These are phyloP conservation scores for Cystofilobasidium capitatum DNA, from an alignment of 768 basidiomycete species.

Conservation along the genomic window DNA sequence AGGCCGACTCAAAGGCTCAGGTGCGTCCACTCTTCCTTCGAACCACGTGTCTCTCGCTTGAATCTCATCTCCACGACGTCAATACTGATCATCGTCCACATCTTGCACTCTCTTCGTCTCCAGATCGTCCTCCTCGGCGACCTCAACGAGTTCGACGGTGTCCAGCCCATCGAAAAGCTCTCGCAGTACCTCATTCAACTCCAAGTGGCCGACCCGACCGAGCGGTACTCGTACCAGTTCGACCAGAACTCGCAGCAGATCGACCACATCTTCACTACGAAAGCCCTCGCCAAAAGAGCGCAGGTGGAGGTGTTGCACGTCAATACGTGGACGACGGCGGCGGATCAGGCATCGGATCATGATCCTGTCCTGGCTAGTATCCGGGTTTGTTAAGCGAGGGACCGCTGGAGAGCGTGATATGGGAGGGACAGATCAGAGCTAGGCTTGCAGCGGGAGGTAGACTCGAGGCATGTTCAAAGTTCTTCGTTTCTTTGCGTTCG, in stretches of 20 bases:
- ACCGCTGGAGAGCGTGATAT: no score
- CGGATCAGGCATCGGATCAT: not conserved
- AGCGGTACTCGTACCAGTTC: conserved; percentile 56
- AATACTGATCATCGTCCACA: not conserved
- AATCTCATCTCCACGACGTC: no score
- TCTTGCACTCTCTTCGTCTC: conserved; percentile 36
- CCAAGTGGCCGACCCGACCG: conserved; percentile 45
- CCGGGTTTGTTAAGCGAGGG: not conserved
- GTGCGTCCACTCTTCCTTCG: conserved; percentile 35
- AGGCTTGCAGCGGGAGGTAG: no score
- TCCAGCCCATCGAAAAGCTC: conserved; percentile 43
- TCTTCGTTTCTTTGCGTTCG: no score
- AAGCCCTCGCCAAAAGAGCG: conserved; percentile 42
- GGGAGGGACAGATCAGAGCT: no score
- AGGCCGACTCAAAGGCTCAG: not conserved
- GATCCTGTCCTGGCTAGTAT: not conserved
- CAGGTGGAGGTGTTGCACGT: conserved; percentile 54
- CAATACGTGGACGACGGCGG: conserved; percentile 39
- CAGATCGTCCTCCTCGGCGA: conserved; percentile 52
- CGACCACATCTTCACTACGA: conserved; percentile 52
- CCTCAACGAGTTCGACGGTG: conserved; percentile 55
- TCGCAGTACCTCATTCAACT: conserved; percentile 50
- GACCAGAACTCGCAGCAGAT: conserved; percentile 54
- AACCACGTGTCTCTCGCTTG: not conserved
- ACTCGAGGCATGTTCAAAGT: no score